A percentile compares a stretch with the other conserved stretches of the same genome.
Evolutionary conservation across 2,329 filamentous ascomycete genomes (phyloP).

Genomic region (Helotiales sp.): DNA sequence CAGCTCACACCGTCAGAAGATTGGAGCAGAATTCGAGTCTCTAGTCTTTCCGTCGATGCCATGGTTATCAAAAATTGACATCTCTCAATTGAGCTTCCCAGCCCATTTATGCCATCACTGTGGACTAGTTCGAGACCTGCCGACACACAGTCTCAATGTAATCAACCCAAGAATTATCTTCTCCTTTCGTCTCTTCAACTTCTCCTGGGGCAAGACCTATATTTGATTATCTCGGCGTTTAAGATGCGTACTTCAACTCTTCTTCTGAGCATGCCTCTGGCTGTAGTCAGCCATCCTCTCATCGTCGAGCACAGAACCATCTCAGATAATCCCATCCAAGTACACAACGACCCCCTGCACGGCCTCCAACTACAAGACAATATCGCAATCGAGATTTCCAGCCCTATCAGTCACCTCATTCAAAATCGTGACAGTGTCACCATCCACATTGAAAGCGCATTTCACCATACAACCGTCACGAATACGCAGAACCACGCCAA

Average conservation of each 20-base stretch:
- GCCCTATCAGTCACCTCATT: not conserved
- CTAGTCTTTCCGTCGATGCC: too few species aligned
- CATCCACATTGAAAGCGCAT: conserved; percentile 1
- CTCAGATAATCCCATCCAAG: not conserved
- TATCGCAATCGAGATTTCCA: not conserved
- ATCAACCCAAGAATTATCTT: too few species aligned
- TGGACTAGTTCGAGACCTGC: too few species aligned
- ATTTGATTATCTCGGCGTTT: too few species aligned
- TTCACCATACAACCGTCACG: not conserved
- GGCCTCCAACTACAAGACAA: not conserved
- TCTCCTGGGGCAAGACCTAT: too few species aligned
- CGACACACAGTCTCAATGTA: not conserved
- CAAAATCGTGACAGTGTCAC: conserved; percentile 1
- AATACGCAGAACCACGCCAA: conserved; percentile 1
- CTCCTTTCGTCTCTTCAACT: too few species aligned
- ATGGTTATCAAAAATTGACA: too few species aligned
- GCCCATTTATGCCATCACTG: too few species aligned
- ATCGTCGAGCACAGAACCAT: conserved; percentile 13
- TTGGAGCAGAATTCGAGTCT: too few species aligned
- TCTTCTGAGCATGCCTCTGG: not conserved
- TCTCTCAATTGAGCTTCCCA: too few species aligned
- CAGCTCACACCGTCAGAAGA: not conserved
- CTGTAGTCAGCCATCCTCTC: not conserved
- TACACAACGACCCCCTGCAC: not conserved
- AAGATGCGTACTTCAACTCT: not conserved